Evolutionary conservation across 805 yeast species (phyloP).

Genomic region (Metschnikowia dekortorum): DNA sequence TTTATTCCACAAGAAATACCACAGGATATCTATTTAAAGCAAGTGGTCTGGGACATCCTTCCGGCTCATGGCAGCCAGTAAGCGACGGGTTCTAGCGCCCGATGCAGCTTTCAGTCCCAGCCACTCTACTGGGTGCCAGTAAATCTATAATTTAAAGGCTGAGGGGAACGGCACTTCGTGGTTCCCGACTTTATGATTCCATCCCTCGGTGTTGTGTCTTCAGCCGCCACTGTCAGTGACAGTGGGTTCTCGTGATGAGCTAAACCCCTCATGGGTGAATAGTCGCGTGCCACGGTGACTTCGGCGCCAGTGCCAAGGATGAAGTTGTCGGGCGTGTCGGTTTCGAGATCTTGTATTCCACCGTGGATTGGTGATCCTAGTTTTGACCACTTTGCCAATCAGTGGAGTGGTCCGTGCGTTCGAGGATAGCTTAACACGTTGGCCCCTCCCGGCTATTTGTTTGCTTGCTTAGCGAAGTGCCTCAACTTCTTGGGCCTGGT

Average conservation of each 20-base stretch:
- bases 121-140: too few species aligned
- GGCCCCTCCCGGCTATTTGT: not conserved
- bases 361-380: not conserved
- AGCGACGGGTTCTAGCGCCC: conserved; percentile 34
- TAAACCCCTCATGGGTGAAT: not conserved
- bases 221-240: not conserved
- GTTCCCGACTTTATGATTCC: too few species aligned
- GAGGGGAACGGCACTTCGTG: too few species aligned
- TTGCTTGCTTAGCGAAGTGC: not conserved
- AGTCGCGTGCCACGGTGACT: not conserved
- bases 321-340: not conserved
- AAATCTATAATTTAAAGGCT: too few species aligned
- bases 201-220: too few species aligned
- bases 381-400: not conserved
- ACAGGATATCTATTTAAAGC: conserved; percentile 45
- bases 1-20: conserved; percentile 45
- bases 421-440: too few species aligned
- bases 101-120: conserved; percentile 13
- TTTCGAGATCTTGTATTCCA: not conserved
- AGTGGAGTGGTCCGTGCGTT: not conserved
- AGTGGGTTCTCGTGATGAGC: not conserved
- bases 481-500: not conserved
- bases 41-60: conserved; percentile 32
- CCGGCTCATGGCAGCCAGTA: conserved; percentile 37
- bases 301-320: not conserved